A percentile compares a stretch with the other conserved stretches of the same genome.
Evolutionary conservation across 2,329 filamentous ascomycete species (phyloP).

Genomic region (Colletotrichum chlorophyti): DNA sequence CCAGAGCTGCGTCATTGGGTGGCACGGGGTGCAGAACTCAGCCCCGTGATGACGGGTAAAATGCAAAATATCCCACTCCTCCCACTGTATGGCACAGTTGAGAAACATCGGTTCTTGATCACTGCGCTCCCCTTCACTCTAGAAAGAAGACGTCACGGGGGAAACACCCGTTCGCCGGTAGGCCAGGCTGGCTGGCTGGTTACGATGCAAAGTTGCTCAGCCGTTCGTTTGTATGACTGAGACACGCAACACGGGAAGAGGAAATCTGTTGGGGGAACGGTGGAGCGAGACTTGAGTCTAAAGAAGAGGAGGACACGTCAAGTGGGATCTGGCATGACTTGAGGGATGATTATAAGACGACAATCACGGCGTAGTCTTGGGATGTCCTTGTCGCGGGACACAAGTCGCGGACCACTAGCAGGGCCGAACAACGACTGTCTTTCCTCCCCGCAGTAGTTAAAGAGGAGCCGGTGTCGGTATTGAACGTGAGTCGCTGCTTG

Average conservation of each 20-base stretch:
- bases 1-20: constrained; percentile 15
- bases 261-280: constrained; percentile 11
- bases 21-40: constrained; percentile 14
- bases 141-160: constrained; percentile 14
- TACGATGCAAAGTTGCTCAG: constrained; percentile 6
- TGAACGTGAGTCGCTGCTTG: neutral
- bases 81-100: no score
- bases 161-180: constrained; percentile 2
- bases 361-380: constrained; percentile 18
- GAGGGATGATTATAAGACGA: constrained; percentile 24
- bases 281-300: no score
- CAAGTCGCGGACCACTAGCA: constrained; percentile 16
- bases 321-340: constrained; percentile 24
- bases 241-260: neutral
- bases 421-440: neutral
- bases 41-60: constrained; percentile 22
- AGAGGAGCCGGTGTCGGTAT: constrained; percentile 15
- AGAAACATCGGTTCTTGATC: constrained; percentile 4
- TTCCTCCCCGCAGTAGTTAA: neutral
- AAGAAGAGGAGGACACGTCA: constrained; percentile 3
- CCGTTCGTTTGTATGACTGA: neutral
- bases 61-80: neutral
- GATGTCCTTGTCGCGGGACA: constrained; percentile 23
- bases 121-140: neutral
- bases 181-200: neutral